These are phyloP conservation scores for Ogataea paraovalis DNA, from an alignment of 805 yeast genomes.

Conservation along the genomic window DNA sequence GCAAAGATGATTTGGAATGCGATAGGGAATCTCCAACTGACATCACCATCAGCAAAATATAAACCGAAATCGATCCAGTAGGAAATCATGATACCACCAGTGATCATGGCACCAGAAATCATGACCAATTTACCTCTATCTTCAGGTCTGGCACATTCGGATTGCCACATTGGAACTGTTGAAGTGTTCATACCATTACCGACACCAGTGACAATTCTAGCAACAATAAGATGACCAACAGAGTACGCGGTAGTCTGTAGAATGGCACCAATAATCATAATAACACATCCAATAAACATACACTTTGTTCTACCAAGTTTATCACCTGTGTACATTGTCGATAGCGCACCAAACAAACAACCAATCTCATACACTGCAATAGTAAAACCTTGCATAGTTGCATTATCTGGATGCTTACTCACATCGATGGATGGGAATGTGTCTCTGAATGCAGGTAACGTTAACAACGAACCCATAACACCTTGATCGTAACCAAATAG, in stretches of 20 bases:
- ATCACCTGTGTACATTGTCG: conserved; percentile 40
- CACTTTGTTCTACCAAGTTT: conserved; percentile 37
- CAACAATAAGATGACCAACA: conserved; percentile 29
- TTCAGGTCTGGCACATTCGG: conserved; percentile 32
- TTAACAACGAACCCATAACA: conserved; percentile 38
- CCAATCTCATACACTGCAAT: conserved; percentile 49
- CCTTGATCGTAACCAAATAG: conserved; percentile 53
- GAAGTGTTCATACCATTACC: conserved; percentile 36
- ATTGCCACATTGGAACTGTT: conserved; percentile 34
- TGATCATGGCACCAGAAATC: conserved; percentile 28
- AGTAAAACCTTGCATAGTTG: conserved; percentile 46
- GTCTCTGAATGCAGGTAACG: conserved; percentile 19
- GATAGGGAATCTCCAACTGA: conserved; percentile 34
- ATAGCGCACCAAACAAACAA: conserved; percentile 41
- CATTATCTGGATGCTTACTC: conserved; percentile 18
- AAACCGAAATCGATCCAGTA: conserved; percentile 37
- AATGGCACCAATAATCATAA: conserved; percentile 32
- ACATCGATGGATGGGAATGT: conserved; percentile 26
- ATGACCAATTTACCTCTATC: conserved; percentile 30
- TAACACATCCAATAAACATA: conserved; percentile 34
- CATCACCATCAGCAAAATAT: conserved; percentile 26
- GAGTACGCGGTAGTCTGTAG: conserved; percentile 22
- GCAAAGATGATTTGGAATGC: conserved; percentile 32
- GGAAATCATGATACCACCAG: conserved; percentile 30
- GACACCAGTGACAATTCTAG: conserved; percentile 32